Evolutionary conservation across 495 filamentous ascomycete species (phyloP), one percentile per base, ranked within the genome.

Genomic region (Jackrogersella multiformis): DNA sequence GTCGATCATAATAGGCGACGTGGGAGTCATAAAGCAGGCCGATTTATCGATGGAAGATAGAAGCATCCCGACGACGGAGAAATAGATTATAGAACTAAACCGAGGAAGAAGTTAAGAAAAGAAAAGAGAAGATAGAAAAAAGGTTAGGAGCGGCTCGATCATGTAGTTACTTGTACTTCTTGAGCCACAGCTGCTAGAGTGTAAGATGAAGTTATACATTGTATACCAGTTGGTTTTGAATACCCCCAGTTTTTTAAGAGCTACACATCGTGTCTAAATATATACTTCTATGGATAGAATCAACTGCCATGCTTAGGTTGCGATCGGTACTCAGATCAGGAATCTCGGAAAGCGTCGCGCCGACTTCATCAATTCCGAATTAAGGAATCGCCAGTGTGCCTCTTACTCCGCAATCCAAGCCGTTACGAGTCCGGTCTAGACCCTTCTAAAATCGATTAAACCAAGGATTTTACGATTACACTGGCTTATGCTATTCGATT

Each of bases 271-370:
- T 15, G 28, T 21, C 10, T 24, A 61, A 24, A 18, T 16, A 30
- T 2, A 16, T 24, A 39, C 9, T 38, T 7, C 15, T 28, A 56
- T n/a, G 44, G 58, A 55, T 62, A 62, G 68, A 56, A 62, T 10
- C 34, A 18, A 28, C 49, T 46, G 1, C 51, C 41, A 54, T 32
- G 35, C 13, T 35, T 18, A 64, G 54, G 65, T 56, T 45, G 10
- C 44, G 15, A 52, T 15, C 10, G n/a, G 8, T 26, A 15, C 24
- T 56, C 36, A n/a, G 46, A 63, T 68, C 4, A 23, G 54, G 24
- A 60, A 51, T 51, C 21, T 65, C 72, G 72, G 72, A 70, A 60
- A 63, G 26, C 51, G 24, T 72, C 20, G 44, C 66, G 63, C 72
- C 72, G 72, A 66, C 62, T 48, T 72, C 72, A 61, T 52, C 18